Base-by-base conservation (phyloP, 1,284 basidiomycete genomes). In the Apiotrichum laibachii region DNA sequence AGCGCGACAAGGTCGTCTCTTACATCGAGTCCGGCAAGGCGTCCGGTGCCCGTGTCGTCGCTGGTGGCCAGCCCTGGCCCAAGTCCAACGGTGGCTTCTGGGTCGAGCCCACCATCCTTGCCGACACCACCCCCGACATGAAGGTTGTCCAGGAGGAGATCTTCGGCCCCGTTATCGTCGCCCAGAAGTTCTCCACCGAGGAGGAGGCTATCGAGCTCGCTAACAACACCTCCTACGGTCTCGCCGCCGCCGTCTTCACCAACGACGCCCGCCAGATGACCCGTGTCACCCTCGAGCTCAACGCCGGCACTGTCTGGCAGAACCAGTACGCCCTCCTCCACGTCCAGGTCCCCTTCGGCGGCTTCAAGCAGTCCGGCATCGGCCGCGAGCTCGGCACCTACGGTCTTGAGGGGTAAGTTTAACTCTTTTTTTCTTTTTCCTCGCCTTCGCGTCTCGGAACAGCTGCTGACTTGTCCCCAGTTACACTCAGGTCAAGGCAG, bases 271-370 rank as follows among this genome's bases (percentile, higher is more conserved):
- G 83, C 65, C 92, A 94, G 75, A 90, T 88, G 70, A 88, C 90
- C 82, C 84, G 92, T 40, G 88, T 95, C 43, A 86, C 90, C 2
- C 84, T 84, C 35, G 86, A 85, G 35, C 80, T 96, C 44, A 87
- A 92, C 69, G 91, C 92, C 21, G 92, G 92, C 11, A 79, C 78
- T 1, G 76, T 92, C 37, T 93, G 90, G 91, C 82, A 91, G 60
- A 95, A 94, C 77, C 86, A 90, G 73, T 95, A 94, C 78, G 89
- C 88, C 67, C 59, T 89, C 9, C 73, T 92, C 50, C 84, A 84
- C 72, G 89, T 88, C 74, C 89, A 90, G 59, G 89, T 90, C 42
- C 92, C 94, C 0, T 96, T 96, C 68, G 94, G 93, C 26, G 93
- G 94, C 16, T 94, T 91, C 82, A 94, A 93, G 79, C 86, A 86